These are phyloP conservation scores for Pogostemon cablin DNA, from an alignment of 257 asterid genomes.

Conservation along the genomic window DNA sequence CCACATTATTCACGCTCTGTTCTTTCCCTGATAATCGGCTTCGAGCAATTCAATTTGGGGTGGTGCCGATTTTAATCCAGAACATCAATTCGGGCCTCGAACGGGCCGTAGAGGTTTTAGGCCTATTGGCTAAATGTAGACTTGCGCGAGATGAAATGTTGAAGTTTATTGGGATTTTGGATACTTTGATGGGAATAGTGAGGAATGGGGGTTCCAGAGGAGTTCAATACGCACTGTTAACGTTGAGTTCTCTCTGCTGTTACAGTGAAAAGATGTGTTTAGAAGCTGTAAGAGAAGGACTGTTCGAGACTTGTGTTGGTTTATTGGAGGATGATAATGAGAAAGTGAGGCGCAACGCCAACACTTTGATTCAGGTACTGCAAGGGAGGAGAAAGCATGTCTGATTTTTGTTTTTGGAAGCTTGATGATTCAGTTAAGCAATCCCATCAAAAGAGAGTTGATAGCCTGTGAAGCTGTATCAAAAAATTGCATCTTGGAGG, in stretches of 20 bases:
- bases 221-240: conserved; percentile 69
- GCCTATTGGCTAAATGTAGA: conserved; percentile 72
- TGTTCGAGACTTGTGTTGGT: conserved; percentile 65
- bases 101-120: conserved; percentile 85
- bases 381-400: conserved; percentile 53
- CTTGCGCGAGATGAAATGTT: conserved; percentile 77
- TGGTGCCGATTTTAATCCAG: conserved; percentile 64
- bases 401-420: conserved; percentile 33
- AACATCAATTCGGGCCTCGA: conserved; percentile 73
- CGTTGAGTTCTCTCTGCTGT: conserved; percentile 64
- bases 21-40: conserved; percentile 77
- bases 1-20: conserved; percentile 72
- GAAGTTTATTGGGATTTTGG: conserved; percentile 51
- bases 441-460: background rate
- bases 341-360: conserved; percentile 82
- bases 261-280: conserved; percentile 55
- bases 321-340: conserved; percentile 86
- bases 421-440: conserved; percentile 21
- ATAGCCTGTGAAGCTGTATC: conserved; percentile 7
- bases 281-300: conserved; percentile 58
- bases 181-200: conserved; percentile 54
- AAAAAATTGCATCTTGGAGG: conserved; percentile 39
- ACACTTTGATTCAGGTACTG: conserved; percentile 69
- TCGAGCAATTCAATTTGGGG: conserved; percentile 57
- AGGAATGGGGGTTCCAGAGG: conserved; percentile 85